These are phyloP conservation scores for Epichloe brachyelytri DNA, from an alignment of 2,329 filamentous ascomycete genomes.

Conservation along the genomic window DNA sequence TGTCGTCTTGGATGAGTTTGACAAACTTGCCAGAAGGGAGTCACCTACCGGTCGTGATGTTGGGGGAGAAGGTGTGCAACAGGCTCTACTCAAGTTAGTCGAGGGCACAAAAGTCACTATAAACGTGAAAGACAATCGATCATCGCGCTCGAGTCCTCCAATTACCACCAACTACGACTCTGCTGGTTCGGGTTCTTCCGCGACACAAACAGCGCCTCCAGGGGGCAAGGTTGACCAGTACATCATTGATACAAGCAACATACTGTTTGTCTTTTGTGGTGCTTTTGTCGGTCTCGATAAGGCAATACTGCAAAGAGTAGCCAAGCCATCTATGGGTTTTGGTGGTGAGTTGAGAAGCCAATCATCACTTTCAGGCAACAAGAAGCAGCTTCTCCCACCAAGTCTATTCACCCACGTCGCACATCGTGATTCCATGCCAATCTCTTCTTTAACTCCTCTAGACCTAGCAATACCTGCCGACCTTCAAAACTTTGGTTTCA, in stretches of 20 bases:
- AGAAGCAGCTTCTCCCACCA: slow-evolving; percentile 48
- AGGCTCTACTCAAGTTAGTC: slow-evolving; percentile 88
- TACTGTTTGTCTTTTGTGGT: slow-evolving; percentile 92
- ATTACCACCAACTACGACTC: slow-evolving; percentile 41
- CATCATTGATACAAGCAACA: slow-evolving; percentile 85
- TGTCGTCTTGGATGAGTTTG: slow-evolving; percentile 90
- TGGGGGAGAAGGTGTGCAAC: slow-evolving; percentile 90
- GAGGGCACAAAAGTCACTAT: slow-evolving; percentile 91
- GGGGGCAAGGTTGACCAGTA: slow-evolving; percentile 46
- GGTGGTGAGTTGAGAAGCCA: slow-evolving; percentile 63
- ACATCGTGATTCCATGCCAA: slow-evolving; percentile 31
- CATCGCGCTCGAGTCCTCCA: slow-evolving; percentile 37
- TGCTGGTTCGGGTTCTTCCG: slow-evolving; percentile 28
- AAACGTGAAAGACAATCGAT: slow-evolving; percentile 68
- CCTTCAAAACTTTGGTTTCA: slow-evolving; percentile 77
- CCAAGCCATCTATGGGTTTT: slow-evolving; percentile 79
- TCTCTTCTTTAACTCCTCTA: slow-evolving; percentile 36
- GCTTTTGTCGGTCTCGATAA: slow-evolving; percentile 92
- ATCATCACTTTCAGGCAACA: slow-evolving; percentile 32
- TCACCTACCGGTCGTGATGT: slow-evolving; percentile 86
- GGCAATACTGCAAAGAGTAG: slow-evolving; percentile 72
- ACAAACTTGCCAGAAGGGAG: slow-evolving; percentile 88
- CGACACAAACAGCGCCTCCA: slow-evolving; percentile 32
- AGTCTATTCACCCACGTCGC: slow-evolving; percentile 45
- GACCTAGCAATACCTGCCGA: slow-evolving; percentile 65